These are phyloP conservation scores for Chlorophyllum brunneum DNA, from an alignment of 768 basidiomycete genomes.

Conservation along the genomic window DNA sequence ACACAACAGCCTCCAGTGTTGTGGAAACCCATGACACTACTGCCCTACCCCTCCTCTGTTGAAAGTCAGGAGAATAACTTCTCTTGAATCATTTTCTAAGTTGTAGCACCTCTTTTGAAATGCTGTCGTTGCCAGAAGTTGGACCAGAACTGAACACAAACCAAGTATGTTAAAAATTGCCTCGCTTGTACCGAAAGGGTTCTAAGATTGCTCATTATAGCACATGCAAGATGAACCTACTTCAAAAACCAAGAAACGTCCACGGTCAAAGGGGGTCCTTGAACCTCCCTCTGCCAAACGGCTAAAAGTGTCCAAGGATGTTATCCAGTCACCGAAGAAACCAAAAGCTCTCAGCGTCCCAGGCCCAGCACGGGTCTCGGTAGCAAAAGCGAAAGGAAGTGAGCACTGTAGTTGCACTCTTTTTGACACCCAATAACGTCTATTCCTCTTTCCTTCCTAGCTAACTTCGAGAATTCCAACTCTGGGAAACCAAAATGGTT, in stretches of 20 bases:
- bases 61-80: neutral
- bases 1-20: neutral
- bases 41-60: neutral
- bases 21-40: neutral
- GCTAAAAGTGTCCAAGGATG: neutral
- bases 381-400: neutral
- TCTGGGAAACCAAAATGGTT: constrained; percentile 1
- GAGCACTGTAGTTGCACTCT: neutral
- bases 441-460: neutral
- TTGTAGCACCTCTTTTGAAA: neutral
- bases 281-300: constrained; percentile 5
- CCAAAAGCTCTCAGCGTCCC: neutral
- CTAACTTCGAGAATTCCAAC: neutral
- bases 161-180: neutral
- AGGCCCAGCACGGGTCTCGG: neutral
- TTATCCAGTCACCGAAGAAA: neutral
- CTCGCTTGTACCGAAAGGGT: neutral
- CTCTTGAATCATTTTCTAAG: neutral
- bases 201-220: constrained; percentile 5
- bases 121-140: neutral
- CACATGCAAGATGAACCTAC: neutral
- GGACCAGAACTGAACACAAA: neutral
- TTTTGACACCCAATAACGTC: neutral
- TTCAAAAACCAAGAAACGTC: neutral
- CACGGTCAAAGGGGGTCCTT: neutral